Base-by-base conservation (phyloP, 495 filamentous ascomycete species). In the Aspergillus cavernicola region DNA sequence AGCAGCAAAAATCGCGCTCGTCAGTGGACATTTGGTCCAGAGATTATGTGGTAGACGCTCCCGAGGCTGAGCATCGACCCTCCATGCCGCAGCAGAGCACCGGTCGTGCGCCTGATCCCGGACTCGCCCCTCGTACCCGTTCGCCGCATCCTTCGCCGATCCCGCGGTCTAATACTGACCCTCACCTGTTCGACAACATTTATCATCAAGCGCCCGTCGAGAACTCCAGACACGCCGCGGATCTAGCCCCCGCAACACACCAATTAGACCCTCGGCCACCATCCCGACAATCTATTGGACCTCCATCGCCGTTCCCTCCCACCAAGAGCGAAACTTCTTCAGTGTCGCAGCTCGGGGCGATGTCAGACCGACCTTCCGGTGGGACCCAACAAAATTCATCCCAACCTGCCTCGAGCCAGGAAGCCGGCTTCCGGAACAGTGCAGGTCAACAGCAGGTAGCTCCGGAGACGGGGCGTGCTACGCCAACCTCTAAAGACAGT, bases 241-340 rank as follows among this genome's bases (percentile, higher is more conserved):
- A 71, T 9, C 46, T 58, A 29, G 38, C 29, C 19, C 55, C 61
- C 24, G 58, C 63, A 11, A 53, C 58, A 10, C 58, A 62, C 9
- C 61, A 57, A 67, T 55, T 57, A 24, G 45, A 64, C 54, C 56
- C 63, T 39, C 66, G 71, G 33, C 83, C 85, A 65, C 67, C 84
- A 53, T 87, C 84, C 61, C 79, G 78, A 67, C 84, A 86, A 46
- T 81, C 80, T 40, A 71, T 76, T 50, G 70, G 66, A 43, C 66
- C 67, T 28, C 67, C 59, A 39, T 73, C 71, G 38, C 70, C 68
- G 26, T 50, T 66, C n/a, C 58, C 38, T 44, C 56, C 55, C 1
- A 19, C 63, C 24, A 44, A 47, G 42, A 54, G 31, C 50, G 53
- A 63, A 55, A 61, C 64, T 49, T 60, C 73, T 63, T 54, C 56